Conservation (phyloP, 1,139 yeast genomes). For the Tardiomyces depauwii region DNA sequence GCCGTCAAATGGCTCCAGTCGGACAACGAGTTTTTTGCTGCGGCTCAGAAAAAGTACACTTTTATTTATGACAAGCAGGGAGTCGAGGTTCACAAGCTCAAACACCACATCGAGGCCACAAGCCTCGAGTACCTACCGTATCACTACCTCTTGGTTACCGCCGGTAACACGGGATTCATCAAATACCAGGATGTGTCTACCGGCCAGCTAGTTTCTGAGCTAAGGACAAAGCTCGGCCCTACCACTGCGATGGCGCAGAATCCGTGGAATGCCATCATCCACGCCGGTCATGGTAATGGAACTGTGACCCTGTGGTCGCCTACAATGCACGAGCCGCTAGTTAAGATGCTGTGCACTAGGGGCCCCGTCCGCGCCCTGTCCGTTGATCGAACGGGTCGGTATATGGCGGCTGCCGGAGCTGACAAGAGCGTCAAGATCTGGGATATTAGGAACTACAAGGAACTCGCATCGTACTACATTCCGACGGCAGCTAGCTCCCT, state of each 20-base stretch:
- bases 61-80: constrained; percentile 90
- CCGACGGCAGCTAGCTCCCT: constrained; percentile 83
- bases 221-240: constrained; percentile 82
- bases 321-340: constrained; percentile 74
- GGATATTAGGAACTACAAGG: constrained; percentile 83
- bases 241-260: constrained; percentile 81
- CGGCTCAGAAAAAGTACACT: constrained; percentile 91
- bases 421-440: constrained; percentile 81
- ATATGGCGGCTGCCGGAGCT: constrained; percentile 90
- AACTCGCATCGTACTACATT: constrained; percentile 57
- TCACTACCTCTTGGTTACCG: constrained; percentile 77
- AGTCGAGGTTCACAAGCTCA: constrained; percentile 80
- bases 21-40: constrained; percentile 82
- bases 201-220: constrained; percentile 73
- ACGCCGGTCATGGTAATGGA: constrained; percentile 90
- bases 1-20: constrained; percentile 86
- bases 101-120: constrained; percentile 81
- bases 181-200: constrained; percentile 95
- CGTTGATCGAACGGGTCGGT: constrained; percentile 81
- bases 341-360: constrained; percentile 63
- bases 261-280: constrained; percentile 93
- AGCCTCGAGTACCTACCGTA: constrained; percentile 82
- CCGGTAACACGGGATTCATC: constrained; percentile 79
- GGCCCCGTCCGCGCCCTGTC: constrained; percentile 87
- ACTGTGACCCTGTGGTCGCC: constrained; percentile 94